Base-by-base conservation (phyloP, 441 rosid species). In the Croton laevigatus region DNA sequence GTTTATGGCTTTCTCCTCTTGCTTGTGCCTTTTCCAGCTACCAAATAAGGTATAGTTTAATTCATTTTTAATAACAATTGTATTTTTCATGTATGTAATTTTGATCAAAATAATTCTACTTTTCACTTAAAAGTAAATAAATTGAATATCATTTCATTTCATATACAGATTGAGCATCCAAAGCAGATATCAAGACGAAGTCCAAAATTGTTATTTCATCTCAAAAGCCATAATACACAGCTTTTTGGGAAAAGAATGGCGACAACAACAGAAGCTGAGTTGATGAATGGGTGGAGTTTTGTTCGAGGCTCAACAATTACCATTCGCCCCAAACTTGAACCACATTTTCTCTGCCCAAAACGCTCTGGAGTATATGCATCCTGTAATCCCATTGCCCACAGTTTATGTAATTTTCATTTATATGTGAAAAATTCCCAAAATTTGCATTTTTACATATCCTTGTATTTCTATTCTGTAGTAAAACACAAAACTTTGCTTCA, bases 301-400 rank as follows among this genome's bases (percentile, higher is more conserved):
- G 40, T 73, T 9, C 78, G 88, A 76, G 94, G 95, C 69, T 84
- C 96, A 45, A 81, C 81, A 77, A 62, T 86, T 75, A 57, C 64
- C 34, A 38, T 61, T 17, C 74, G 49, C 51, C 84, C 85, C 6
- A 75, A 70, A 68, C 52, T 75, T 67, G 55, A 83, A 16, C 73
- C 71, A 34, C 64, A 71, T 17, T 7, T 32, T 34, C 66, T 34
- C 68, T 59, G 16, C 71, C 84, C 58, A 64, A 89, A 81, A 70
- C 38, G 58, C 76, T 68, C 79, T 0, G 32, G 74, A 66, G 78
- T 86, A 55, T 81, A 76, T 46, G 93, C 97, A 81, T 91, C 98
- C 80, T 94, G 97, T 91, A 87, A 85, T 53, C 48, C 75, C 62
- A 7, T 48, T 45, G 7, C 44, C 46, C 5, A 19, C n/a, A 17